These are phyloP conservation scores for Lumnitzera racemosa DNA, from an alignment of 345 rosid species.

Conservation along the genomic window DNA sequence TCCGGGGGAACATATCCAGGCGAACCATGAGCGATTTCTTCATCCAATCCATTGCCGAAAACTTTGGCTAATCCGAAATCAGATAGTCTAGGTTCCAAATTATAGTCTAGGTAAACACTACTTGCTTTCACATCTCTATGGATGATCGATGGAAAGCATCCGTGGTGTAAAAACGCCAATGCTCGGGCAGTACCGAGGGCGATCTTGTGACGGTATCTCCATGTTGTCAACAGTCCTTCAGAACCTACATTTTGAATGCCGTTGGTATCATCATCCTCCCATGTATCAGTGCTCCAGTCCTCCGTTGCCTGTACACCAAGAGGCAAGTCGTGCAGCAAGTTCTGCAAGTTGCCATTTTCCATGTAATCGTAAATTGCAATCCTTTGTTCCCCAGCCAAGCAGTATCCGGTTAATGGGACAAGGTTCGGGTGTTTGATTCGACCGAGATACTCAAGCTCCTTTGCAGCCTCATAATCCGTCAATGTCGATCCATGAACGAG, in stretches of 20 bases:
- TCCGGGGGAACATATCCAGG: slow-evolving; percentile 88
- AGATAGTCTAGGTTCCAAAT: slow-evolving; percentile 78
- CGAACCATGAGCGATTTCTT: slow-evolving; percentile 56
- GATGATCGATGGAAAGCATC: slow-evolving; percentile 82
- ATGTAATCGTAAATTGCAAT: slow-evolving; percentile 91
- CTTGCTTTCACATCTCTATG: slow-evolving; percentile 90
- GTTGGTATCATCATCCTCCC: slow-evolving; percentile 61
- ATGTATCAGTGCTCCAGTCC: slow-evolving; percentile 82
- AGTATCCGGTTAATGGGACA: slow-evolving; percentile 83
- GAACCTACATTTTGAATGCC: slow-evolving; percentile 59
- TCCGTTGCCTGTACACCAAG: slow-evolving; percentile 73
- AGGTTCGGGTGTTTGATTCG: slow-evolving; percentile 84
- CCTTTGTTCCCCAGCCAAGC: slow-evolving; percentile 92
- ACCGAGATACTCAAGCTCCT: slow-evolving; percentile 86
- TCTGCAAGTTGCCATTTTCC: slow-evolving; percentile 96
- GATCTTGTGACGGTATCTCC: slow-evolving; percentile 77
- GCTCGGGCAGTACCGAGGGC: slow-evolving; percentile 92
- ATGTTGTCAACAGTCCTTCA: slow-evolving; percentile 57
- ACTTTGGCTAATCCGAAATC: slow-evolving; percentile 85
- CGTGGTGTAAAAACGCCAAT: slow-evolving; percentile 88
- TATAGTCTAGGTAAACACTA: slow-evolving; percentile 75
- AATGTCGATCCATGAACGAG: slow-evolving; percentile 84
- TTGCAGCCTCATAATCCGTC: slow-evolving; percentile 84
- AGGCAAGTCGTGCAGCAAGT: slow-evolving; percentile 78
- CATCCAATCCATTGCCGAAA: slow-evolving; percentile 66